phyloP scores from a whole-genome alignment of 805 yeast genomes.

The Lachancea cidri region DNA sequence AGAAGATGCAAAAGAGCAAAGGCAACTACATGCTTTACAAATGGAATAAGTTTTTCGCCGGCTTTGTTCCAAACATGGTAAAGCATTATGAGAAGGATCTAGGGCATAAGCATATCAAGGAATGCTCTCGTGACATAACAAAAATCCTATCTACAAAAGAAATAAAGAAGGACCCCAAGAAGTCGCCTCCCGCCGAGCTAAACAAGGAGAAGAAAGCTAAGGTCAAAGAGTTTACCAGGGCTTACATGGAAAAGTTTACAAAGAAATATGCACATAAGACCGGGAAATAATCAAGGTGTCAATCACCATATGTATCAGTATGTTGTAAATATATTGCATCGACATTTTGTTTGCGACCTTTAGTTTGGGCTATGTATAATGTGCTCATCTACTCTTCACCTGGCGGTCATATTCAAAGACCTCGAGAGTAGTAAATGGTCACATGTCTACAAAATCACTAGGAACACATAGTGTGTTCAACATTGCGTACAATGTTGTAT shows the following conservation, averaged over 20 bases:
- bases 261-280: conserved; percentile 36
- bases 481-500: too few relatives aligned
- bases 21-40: conserved; percentile 22
- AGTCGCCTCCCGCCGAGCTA: conserved; percentile 49
- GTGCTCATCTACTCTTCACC: too few relatives aligned
- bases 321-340: conserved; percentile 1
- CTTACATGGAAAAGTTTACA: conserved; percentile 64
- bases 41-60: conserved; percentile 53
- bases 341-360: background rate
- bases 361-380: too few relatives aligned
- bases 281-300: background rate
- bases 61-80: conserved; percentile 72
- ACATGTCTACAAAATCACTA: too few relatives aligned
- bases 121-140: conserved; percentile 75
- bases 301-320: background rate
- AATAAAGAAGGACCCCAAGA: conserved; percentile 30
- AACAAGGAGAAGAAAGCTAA: conserved; percentile 63
- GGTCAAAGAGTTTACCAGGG: conserved; percentile 55
- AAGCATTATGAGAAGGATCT: conserved; percentile 60
- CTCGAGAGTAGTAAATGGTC: too few relatives aligned
- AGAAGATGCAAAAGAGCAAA: conserved; percentile 14
- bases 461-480: too few relatives aligned
- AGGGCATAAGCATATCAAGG: conserved; percentile 68
- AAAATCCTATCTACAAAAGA: conserved; percentile 66
- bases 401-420: too few relatives aligned